A percentile compares a stretch with the other conserved stretches of the same genome.
Evolutionary conservation across 2,329 filamentous ascomycete genomes (phyloP).

Genomic region (Thelonectria olida): DNA sequence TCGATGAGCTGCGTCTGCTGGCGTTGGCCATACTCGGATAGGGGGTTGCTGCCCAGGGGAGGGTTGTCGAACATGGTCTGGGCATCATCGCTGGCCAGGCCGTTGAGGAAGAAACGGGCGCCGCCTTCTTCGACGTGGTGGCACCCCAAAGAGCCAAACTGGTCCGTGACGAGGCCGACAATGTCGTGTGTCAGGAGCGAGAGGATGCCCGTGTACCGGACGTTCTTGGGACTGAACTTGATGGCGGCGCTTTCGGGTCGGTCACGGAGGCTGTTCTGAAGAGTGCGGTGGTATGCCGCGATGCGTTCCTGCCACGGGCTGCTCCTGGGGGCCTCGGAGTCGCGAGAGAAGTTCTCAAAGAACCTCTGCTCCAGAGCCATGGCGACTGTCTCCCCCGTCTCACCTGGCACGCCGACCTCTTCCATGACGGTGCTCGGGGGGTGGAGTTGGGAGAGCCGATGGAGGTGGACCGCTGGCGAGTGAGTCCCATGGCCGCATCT

Average conservation of each 20-base stretch:
- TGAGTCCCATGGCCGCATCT: slow-evolving; percentile 25
- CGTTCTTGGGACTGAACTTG: slow-evolving; percentile 30
- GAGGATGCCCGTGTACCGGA: slow-evolving; percentile 40
- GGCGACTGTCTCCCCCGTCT: slow-evolving; percentile 40
- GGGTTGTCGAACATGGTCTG: slow-evolving; percentile 44
- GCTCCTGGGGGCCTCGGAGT: slow-evolving; percentile 18
- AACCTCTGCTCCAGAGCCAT: slow-evolving; percentile 42
- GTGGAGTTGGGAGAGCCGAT: slow-evolving; percentile 37
- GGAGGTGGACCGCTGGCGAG: slow-evolving; percentile 39
- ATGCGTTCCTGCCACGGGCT: slow-evolving; percentile 36
- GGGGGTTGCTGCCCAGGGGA: slow-evolving; percentile 34
- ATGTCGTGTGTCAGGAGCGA: slow-evolving; percentile 44
- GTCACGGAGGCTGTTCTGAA: slow-evolving; percentile 20
- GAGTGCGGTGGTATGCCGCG: slow-evolving; percentile 26
- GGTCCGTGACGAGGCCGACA: slow-evolving; percentile 41
- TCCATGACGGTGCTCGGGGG: slow-evolving; percentile 34
- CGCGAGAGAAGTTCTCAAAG: slow-evolving; percentile 40
- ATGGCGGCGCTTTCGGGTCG: slow-evolving; percentile 25
- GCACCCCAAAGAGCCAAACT: slow-evolving; percentile 44
- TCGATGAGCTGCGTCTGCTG: slow-evolving; percentile 50
- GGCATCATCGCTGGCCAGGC: slow-evolving; percentile 39
- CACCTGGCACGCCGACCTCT: slow-evolving; percentile 24
- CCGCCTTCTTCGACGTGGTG: slow-evolving; percentile 39
- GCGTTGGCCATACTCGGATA: slow-evolving; percentile 43
- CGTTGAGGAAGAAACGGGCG: slow-evolving; percentile 40